Conservation (phyloP, 208 protist genomes). For the Crithidia bombi region DNA sequence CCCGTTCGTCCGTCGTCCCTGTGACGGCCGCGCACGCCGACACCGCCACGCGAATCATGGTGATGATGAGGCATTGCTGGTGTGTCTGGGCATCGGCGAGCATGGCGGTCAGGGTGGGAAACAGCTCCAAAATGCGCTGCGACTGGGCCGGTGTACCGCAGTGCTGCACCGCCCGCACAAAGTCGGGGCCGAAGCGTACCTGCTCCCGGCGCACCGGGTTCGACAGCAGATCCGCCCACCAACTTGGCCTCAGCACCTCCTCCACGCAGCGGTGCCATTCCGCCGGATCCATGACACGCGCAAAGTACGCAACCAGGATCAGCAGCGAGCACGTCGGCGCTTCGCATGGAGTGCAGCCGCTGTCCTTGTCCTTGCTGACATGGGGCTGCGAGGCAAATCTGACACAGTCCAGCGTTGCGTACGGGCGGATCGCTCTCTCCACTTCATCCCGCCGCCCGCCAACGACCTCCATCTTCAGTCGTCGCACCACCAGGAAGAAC, state of each 20-base stretch:
- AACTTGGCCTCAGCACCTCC: slow-evolving; percentile 37
- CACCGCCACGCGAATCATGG: slow-evolving; percentile 43
- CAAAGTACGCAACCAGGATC: slow-evolving; percentile 34
- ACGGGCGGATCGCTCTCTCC: slow-evolving; percentile 24
- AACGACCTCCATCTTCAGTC: slow-evolving; percentile 17
- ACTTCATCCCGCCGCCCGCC: slow-evolving; percentile 11
- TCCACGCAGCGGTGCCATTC: slow-evolving; percentile 39
- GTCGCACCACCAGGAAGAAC: slow-evolving; percentile 57
- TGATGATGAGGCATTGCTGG: slow-evolving; percentile 74
- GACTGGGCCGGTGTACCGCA: slow-evolving; percentile 22
- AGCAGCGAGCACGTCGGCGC: slow-evolving; percentile 33
- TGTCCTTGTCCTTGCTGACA: neutral
- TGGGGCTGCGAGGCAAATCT: slow-evolving; percentile 22
- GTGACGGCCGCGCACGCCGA: neutral
- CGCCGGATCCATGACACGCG: slow-evolving; percentile 28
- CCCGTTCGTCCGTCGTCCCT: slow-evolving; percentile 10
- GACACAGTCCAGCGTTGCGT: slow-evolving; percentile 31
- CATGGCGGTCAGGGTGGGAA: slow-evolving; percentile 26
- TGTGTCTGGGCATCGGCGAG: slow-evolving; percentile 48
- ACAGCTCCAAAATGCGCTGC: slow-evolving; percentile 34
- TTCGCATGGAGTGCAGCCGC: slow-evolving; percentile 3
- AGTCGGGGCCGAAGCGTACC: slow-evolving; percentile 49
- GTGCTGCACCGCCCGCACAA: slow-evolving; percentile 39
- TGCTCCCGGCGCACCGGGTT: slow-evolving; percentile 30
- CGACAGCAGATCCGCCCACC: slow-evolving; percentile 29